Evolutionary conservation across 23 red algal species (phyloP), one percentile per base, ranked within the genome.

Genomic region (Gracilaria gracilis): DNA sequence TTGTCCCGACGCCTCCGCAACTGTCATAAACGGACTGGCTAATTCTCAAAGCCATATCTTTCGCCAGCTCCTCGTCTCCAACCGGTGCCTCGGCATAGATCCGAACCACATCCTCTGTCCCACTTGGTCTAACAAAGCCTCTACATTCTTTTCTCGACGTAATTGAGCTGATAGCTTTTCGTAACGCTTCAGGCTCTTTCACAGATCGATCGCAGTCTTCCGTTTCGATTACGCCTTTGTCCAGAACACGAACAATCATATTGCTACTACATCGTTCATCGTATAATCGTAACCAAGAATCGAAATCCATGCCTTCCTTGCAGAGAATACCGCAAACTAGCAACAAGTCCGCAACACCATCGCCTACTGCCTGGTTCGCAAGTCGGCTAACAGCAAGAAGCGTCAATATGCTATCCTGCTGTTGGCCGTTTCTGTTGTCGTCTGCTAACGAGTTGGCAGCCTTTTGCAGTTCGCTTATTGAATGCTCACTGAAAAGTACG

Each of bases 61-160:
- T 61, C 31, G 89, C 89, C 38, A 65, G 42, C 21, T 84, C 79
- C 15, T 75, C 47, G 34, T 44, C 24, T 1, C 69, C 79, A 46
- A 61, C 80, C 21, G 89, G 79, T 12, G 92, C 93, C 82, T 99
- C 97, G 31, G 85, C 94, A 78, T 95, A 99, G 31, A 99, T 73
- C 70, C 97, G 94, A 70, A 99, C 97, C 29, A 99, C 83, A 79
- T 99, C 94, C 61, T 99, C 97, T 0, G 97, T 99, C 0, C 97
- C 97, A 80, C 97, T 99, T 29, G 97, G 97, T 50, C 97, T 50
- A 9, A 99, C 86, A 82, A 99, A 93, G 21, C 85, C 87, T 1
- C 97, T 83, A 57, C 87, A 77, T 1, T 66, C 71, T 42, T 78
- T 76, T 44, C 55, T 50, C 0, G 75, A 59, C 3, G 74, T 51